Evolutionary conservation across 2,329 filamentous ascomycete species (phyloP), one percentile per base, ranked within the genome.

Genomic region (Lanzia echinophila): DNA sequence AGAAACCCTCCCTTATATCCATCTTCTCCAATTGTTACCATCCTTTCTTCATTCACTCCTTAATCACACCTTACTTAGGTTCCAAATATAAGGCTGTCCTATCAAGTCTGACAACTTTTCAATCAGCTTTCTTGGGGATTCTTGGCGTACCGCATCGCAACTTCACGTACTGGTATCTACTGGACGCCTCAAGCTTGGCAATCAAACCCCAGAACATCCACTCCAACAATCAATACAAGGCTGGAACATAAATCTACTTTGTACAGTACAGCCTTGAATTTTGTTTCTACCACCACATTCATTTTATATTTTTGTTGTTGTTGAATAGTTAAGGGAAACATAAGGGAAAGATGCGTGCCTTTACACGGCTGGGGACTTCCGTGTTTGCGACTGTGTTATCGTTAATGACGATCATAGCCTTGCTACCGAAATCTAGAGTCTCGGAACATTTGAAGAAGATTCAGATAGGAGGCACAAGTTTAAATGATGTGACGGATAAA

Each of bases 311-410:
- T 28, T 7, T 12, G 12, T 44, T 12, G 22, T 17, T 8, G 10
- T n/a, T n/a, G n/a, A n/a, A 11, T 39, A 11, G 19, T 11, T 8
- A 28, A 44, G 12, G n/a, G 41, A 44, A 31, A 28, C 20, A 42
- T 6, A n/a, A 52, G 51, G 51, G 34, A 24, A 44, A 7, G n/a
- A 57, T 57, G 55, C 52, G 55, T 28, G 42, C 46, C 2, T 47
- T 46, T 36, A 62, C 57, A 13, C 58, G 64, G 33, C 53, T 66
- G 17, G 59, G 57, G 6, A 58, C 56, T 8, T 56, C 58, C 6
- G 53, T 62, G 2, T 50, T 63, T 13, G 47, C 65, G 33, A 53
- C 57, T 6, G 20, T 61, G 1, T 31, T 67, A 3, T 66, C 64
- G 20, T 47, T 64, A 11, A 20, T 59, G 5, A 56, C 59, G 1